Evolutionary conservation across 371 early-diverging fungal genomes (phyloP), one percentile per base, ranked within the genome.

Genomic region (Dinochytrium kinnereticum): DNA sequence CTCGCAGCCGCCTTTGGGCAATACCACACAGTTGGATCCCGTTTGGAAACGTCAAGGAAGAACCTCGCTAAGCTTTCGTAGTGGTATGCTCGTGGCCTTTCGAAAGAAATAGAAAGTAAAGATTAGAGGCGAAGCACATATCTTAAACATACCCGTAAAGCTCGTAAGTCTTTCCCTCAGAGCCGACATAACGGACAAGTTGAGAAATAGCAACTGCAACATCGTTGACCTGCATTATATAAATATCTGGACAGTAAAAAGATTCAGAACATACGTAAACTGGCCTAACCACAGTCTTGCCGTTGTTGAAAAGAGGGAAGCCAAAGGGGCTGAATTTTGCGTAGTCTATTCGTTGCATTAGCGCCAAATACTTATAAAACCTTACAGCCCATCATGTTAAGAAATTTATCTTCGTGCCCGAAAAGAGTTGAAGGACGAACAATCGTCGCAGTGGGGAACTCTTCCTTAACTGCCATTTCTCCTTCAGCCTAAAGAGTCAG

Each of bases 371-470:
- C 50, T 21, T 38, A 13, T 37, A 69, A 38, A 30, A 1, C 79
- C 87, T 77, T 84, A 91, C 91, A 85, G 75, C 95, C 96, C 71
- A 96, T 90, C 83, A 92, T 87, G 85, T 94, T 95, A 85, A 94
- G 89, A 86, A 97, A 94, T 75, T 91, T 87, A 84, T 97, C 98
- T 80, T 98, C 98, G 73, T 90, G 87, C 68, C 98, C 98, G 77
- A 90, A 96, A 87, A 96, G 90, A 69, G 86, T 89, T 55, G 91
- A 89, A 13, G 96, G 93, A 49, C 98, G 94, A 57, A 98, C 94
- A 81, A 98, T 94, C 70, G 94, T 96, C 59, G 95, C 96, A 31
- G 91, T 91, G 64, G 98, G 96, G 81, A 94, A 92, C 69, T 91
- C 90, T 79, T 91, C 92, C 72, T 88, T 87, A 17, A 97, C 96